Evolutionary conservation across 1,139 yeast genomes (phyloP).

Genomic region (Protomyces arabidopsidicola): DNA sequence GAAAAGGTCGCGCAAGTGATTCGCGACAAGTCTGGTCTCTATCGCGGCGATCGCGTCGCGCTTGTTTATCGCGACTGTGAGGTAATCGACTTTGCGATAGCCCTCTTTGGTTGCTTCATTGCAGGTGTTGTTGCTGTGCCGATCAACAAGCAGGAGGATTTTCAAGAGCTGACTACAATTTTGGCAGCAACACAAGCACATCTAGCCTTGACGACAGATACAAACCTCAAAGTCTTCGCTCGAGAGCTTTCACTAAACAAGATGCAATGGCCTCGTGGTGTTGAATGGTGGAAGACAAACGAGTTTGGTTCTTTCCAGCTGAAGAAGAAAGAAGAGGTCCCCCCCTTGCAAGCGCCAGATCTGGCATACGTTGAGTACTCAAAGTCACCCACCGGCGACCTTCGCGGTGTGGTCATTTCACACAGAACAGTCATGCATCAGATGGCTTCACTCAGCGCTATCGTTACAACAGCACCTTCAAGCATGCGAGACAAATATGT

Average conservation of each 20-base stretch:
- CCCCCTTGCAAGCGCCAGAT: conserved; percentile 65
- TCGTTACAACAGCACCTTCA: conserved; percentile 50
- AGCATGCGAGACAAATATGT: conserved; percentile 12
- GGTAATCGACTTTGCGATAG: conserved; percentile 76
- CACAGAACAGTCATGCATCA: conserved; percentile 86
- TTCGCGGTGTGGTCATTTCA: conserved; percentile 88
- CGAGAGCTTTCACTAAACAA: conserved; percentile 48
- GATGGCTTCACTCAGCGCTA: conserved; percentile 67
- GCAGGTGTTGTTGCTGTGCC: conserved; percentile 97
- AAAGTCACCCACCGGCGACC: conserved; percentile 82
- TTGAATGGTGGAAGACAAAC: conserved; percentile 77
- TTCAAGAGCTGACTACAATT: conserved; percentile 46
- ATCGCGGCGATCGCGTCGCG: conserved; percentile 77
- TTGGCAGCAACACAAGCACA: conserved; percentile 72
- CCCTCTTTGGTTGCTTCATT: conserved; percentile 83
- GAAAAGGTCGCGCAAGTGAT: conserved; percentile 88
- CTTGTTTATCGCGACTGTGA: conserved; percentile 80
- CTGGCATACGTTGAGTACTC: conserved; percentile 92
- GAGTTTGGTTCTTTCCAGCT: conserved; percentile 73
- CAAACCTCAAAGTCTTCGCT: conserved; percentile 66
- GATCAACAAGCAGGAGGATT: conserved; percentile 39
- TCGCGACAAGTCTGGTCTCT: conserved; percentile 64
- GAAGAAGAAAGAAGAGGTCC: conserved; percentile 57
- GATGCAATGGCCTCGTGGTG: conserved; percentile 53
- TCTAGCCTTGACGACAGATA: conserved; percentile 73